Evolutionary conservation across 306 rosid genomes (phyloP), one percentile per base, ranked within the genome.

Genomic region (Quercus rubra): DNA sequence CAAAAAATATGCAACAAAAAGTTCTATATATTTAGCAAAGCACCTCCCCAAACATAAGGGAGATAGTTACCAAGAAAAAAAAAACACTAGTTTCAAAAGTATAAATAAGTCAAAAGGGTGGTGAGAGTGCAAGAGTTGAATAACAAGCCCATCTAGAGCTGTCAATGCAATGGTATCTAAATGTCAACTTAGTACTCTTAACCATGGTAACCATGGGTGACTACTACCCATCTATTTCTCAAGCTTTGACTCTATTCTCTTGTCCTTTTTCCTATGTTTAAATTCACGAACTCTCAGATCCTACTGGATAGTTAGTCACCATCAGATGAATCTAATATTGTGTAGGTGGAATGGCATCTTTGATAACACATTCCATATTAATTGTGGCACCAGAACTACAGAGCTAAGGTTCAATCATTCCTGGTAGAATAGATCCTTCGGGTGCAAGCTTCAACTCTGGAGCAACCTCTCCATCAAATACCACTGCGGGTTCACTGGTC

Each of bases 271-370:
- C 54, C 76, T 75, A 19, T 13, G 17, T 73, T 9, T 19, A 33
- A 43, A 15, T 58, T 71, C 67, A 79, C 41, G 55, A 56, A 63
- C 52, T 69, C 74, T 72, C 82, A 64, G 77, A 43, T 76, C 75
- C 80, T 59, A 33, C 19, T 55, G 52, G 75, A 28, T 49, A 74
- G 54, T 57, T 80, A 41, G 71, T 51, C 41, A 69, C 79, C 67
- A 52, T 59, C 15, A 66, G 27, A 35, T 49, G 77, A 5, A 33
- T 74, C 75, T 78, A 82, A 80, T 85, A 76, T 78, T 80, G 79
- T 38, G 73, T 38, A 66, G 88, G 78, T 62, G 78, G 77, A 77
- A 75, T 75, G 68, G 27, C 83, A 64, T 76, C 85, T 62, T 67
- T 62, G 31, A 61, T 17, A 55, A 61, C 85, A 54, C 77, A 77